Percentiles rank a stretch among this genome's conserved stretches.
phyloP scores from a whole-genome alignment of 345 rosid species.

The Conringia planisiliqua region DNA sequence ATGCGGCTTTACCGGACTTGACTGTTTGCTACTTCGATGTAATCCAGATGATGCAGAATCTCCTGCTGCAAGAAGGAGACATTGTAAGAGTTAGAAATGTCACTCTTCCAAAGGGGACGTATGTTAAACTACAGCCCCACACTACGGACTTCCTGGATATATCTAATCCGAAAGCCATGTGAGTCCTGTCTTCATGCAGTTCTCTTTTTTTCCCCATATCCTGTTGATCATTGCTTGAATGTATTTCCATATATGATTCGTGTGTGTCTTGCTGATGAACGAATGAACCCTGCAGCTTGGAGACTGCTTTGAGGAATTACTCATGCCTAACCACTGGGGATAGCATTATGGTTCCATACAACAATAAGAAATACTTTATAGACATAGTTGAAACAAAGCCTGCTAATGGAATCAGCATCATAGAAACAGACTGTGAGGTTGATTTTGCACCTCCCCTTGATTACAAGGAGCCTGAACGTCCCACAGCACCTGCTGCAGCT shows the following conservation, averaged over 20 bases:
- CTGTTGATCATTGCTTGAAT: not conserved
- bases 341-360: slow-evolving; percentile 98
- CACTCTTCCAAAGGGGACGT: slow-evolving; percentile 95
- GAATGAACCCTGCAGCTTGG: slow-evolving; percentile 57
- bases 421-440: slow-evolving; percentile 99
- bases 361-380: slow-evolving; percentile 94
- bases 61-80: slow-evolving; percentile 92
- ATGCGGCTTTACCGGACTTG: not conserved
- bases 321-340: slow-evolving; percentile 97
- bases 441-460: slow-evolving; percentile 99
- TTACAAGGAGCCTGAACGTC: slow-evolving; percentile 93
- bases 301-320: slow-evolving; percentile 91
- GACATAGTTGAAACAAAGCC: slow-evolving; percentile 95
- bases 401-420: slow-evolving; percentile 88
- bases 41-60: slow-evolving; percentile 96
- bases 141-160: slow-evolving; percentile 93
- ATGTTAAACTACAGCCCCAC: slow-evolving; percentile 96
- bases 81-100: slow-evolving; percentile 77
- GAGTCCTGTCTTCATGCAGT: slow-evolving; percentile 34
- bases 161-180: slow-evolving; percentile 98
- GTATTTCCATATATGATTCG: not conserved
- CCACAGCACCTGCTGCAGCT: slow-evolving; percentile 41
- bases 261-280: not conserved
- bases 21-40: slow-evolving; percentile 8
- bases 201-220: not conserved